phyloP scores from a whole-genome alignment of 176 grass and related monocot genomes.

The Musa acuminata region DNA sequence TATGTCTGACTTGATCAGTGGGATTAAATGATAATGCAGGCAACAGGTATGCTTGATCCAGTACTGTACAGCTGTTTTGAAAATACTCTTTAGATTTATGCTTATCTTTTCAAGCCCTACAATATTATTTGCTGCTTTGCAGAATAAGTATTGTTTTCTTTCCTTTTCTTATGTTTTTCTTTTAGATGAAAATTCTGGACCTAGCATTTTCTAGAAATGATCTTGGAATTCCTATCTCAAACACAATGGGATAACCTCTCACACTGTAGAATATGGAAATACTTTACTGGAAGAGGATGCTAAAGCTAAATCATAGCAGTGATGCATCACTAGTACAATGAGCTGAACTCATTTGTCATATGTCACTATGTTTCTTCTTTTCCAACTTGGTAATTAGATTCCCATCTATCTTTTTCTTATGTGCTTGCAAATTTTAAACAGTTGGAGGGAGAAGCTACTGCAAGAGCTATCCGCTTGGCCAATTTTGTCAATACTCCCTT shows the following conservation, averaged over 20 bases:
- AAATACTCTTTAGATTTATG: not conserved
- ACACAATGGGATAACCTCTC: not conserved
- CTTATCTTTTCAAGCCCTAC: not conserved
- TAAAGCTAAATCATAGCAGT: not conserved
- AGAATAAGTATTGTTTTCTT: not conserved
- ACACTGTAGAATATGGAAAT: not conserved
- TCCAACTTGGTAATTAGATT: not conserved
- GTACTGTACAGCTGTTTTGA: not conserved
- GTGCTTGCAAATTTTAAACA: conserved; percentile 6
- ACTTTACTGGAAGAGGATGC: not conserved
- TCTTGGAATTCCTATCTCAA: not conserved
- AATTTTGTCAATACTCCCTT: conserved; percentile 80
- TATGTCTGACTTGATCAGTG: not conserved
- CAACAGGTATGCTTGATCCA: not conserved
- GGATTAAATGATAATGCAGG: too few species aligned
- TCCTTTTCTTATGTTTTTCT: not conserved
- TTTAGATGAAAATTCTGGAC: not conserved
- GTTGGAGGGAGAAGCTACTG: conserved; percentile 96
- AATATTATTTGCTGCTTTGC: not conserved
- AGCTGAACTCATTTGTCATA: not conserved
- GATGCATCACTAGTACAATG: not conserved
- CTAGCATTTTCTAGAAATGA: not conserved
- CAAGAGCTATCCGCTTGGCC: conserved; percentile 72
- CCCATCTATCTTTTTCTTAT: conserved; percentile 4
- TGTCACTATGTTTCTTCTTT: not conserved